phyloP scores from a whole-genome alignment of 495 filamentous ascomycete species.

The Lophium mytilinum region DNA sequence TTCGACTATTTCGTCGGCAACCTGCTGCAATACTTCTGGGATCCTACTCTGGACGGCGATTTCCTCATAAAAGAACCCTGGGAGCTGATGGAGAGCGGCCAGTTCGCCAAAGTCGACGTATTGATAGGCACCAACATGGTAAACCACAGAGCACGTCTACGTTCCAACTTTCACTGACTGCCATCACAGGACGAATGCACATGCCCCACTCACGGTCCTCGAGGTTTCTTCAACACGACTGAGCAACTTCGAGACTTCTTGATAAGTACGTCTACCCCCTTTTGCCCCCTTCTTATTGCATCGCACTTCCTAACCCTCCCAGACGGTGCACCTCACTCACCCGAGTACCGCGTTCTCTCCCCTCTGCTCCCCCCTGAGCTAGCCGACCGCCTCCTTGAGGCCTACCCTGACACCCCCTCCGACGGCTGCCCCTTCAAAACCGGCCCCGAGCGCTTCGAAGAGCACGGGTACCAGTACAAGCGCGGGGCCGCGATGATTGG shows the following conservation, averaged over 20 bases:
- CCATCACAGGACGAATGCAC: neutral
- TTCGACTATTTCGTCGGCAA: too few relatives aligned
- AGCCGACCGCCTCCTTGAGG: neutral
- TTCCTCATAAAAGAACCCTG: constrained; percentile 50
- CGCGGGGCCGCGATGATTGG: constrained; percentile 24
- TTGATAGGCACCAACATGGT: constrained; percentile 9
- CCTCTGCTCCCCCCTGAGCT: neutral
- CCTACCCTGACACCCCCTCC: neutral
- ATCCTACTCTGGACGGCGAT: too few relatives aligned
- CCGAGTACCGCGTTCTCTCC: neutral
- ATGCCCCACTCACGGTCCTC: neutral
- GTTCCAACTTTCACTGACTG: neutral
- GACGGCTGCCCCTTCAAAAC: neutral
- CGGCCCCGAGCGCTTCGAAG: constrained; percentile 7
- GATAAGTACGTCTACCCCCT: neutral
- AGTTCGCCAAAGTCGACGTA: constrained; percentile 12
- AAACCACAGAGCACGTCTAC: neutral
- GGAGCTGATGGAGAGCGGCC: constrained; percentile 23
- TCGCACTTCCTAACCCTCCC: neutral
- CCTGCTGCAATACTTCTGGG: too few relatives aligned
- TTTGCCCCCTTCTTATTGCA: too few relatives aligned
- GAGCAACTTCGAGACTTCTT: neutral
- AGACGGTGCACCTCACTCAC: neutral
- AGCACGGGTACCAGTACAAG: constrained; percentile 26
- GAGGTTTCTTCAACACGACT: neutral